These are phyloP conservation scores for Flueggea neowawraea DNA, from an alignment of 441 rosid genomes.

Conservation along the genomic window DNA sequence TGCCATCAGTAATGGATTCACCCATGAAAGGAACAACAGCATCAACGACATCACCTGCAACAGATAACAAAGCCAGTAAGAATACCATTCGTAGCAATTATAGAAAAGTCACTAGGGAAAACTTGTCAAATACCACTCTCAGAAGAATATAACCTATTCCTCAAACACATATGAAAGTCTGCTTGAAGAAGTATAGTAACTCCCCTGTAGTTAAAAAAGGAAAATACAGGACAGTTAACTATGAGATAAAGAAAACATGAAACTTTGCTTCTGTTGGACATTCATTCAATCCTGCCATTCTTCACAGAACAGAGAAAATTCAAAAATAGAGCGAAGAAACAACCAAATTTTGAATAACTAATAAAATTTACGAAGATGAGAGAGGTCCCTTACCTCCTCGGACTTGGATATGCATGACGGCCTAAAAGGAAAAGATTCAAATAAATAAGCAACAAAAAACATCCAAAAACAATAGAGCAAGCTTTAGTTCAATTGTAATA, in stretches of 20 bases:
- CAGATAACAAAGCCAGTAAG: not conserved
- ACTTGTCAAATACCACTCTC: conserved; percentile 16
- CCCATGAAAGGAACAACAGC: conserved; percentile 94
- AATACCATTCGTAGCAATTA: not conserved
- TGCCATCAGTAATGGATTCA: conserved; percentile 94
- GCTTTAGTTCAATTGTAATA: not conserved
- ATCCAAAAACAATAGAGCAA: not conserved
- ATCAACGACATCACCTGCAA: conserved; percentile 68
- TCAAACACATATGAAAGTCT: conserved; percentile 4
- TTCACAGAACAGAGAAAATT: too few relatives aligned
- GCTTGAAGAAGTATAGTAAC: conserved; percentile 1
- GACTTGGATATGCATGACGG: not conserved
- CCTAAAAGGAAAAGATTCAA: conserved; percentile 13
- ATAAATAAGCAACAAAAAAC: not conserved
- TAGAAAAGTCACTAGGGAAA: not conserved
- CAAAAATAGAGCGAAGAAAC: too few relatives aligned
- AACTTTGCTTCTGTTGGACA: too few relatives aligned
- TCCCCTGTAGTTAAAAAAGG: conserved; percentile 13
- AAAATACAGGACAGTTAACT: too few relatives aligned
- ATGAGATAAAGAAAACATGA: too few relatives aligned
- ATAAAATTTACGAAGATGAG: not conserved
- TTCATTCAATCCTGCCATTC: too few relatives aligned
- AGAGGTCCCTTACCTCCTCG: conserved; percentile 10
- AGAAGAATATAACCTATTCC: conserved; percentile 26
- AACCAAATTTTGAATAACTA: not conserved